These are phyloP conservation scores for Mimosa bimucronata DNA, from an alignment of 306 rosid species.

Conservation along the genomic window DNA sequence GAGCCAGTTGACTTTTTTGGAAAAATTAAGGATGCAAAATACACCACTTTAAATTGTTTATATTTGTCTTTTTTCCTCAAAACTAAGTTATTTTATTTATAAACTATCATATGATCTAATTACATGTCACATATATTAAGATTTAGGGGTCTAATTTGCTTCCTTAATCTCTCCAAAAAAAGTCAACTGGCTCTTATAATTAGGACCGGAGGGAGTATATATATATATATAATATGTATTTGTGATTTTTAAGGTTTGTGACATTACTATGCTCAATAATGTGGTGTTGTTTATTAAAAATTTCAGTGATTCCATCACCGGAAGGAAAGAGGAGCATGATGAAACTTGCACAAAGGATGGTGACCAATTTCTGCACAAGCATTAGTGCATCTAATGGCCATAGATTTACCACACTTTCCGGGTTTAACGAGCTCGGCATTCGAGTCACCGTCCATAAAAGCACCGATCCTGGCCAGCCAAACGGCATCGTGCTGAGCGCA, in stretches of 20 bases:
- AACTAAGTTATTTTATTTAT: no score
- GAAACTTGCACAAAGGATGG: conserved; percentile 97
- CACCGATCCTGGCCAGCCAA: conserved; percentile 84
- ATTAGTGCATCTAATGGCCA: conserved; percentile 79
- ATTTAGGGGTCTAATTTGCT: no score
- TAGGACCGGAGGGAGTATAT: no score
- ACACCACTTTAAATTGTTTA: no score
- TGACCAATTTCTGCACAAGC: conserved; percentile 79
- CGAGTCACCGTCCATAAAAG: conserved; percentile 79
- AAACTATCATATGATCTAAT: no score
- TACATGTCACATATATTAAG: no score
- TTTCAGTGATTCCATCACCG: conserved; percentile 76
- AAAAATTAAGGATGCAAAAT: no score
- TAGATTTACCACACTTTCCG: conserved; percentile 83
- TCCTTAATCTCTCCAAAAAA: no score
- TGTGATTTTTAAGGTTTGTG: background rate
- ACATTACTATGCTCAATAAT: background rate
- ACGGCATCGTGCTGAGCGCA: conserved; percentile 86
- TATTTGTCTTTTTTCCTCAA: no score
- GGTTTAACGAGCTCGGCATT: conserved; percentile 75
- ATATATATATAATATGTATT: background rate
- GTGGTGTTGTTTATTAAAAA: background rate
- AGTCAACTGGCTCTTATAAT: no score
- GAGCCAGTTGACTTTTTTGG: no score
- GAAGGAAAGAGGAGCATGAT: conserved; percentile 95